Percentiles rank a stretch among this genome's conserved stretches.
These are phyloP conservation scores for Erythrobasidium hasegawianum DNA, from an alignment of 1,284 basidiomycete species.

Conservation along the genomic window DNA sequence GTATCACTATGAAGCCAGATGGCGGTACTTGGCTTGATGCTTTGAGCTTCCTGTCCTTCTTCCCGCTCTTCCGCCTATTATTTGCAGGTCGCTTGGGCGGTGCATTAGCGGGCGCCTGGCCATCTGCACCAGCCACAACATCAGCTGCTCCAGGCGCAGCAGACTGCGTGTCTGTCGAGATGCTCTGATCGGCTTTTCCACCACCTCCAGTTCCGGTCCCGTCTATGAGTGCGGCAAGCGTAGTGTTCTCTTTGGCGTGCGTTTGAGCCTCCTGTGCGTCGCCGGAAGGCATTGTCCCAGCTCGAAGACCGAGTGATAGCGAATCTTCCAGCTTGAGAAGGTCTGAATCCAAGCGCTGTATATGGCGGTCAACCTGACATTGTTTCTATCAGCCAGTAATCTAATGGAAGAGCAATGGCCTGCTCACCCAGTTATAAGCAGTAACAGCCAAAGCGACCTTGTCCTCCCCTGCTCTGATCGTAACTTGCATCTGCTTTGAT, in stretches of 20 bases:
- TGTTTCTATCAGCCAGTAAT: background rate
- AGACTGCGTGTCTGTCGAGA: no score
- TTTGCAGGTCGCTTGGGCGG: constrained; percentile 10
- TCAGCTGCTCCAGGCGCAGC: no score
- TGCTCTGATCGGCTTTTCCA: constrained; percentile 2
- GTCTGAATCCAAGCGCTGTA: constrained; percentile 42
- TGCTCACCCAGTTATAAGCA: constrained; percentile 40
- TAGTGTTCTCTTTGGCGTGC: constrained; percentile 35
- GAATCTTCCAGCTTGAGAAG: constrained; percentile 37
- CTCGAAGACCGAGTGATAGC: constrained; percentile 40
- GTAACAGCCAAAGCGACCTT: constrained; percentile 40
- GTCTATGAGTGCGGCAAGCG: background rate
- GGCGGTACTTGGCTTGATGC: constrained; percentile 1
- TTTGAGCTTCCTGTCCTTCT: constrained; percentile 3
- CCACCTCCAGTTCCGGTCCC: constrained; percentile 1
- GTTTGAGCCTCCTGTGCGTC: constrained; percentile 41
- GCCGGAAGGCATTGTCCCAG: constrained; percentile 41
- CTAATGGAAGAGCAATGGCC: background rate
- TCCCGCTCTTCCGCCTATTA: background rate
- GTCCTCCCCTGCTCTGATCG: constrained; percentile 38
- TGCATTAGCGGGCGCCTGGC: no score
- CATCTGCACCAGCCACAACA: no score
- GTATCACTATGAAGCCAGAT: no score
- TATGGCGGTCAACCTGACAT: constrained; percentile 43
- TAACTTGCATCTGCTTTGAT: constrained; percentile 12